Conservation (phyloP, 148 eudicot species). For the Fallopia convolvulus region DNA sequence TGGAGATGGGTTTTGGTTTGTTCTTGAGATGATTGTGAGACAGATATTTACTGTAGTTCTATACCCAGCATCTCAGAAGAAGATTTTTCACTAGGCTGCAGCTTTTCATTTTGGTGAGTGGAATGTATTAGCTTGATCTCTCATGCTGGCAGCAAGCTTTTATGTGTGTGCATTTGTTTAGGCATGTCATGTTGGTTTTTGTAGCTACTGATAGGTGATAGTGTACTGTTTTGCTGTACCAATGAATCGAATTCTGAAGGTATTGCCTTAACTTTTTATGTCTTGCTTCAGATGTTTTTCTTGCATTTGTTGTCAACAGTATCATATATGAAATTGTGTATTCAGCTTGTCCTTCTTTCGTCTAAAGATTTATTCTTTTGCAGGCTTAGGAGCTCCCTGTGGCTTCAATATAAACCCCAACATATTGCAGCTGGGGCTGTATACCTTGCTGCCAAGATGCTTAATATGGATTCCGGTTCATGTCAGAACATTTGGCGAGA, state of each 20-base stretch:
- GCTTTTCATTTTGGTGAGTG: conserved; percentile 72
- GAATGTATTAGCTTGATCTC: conserved; percentile 43
- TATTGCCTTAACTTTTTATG: conserved; percentile 16
- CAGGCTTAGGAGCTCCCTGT: conserved; percentile 86
- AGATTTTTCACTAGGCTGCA: conserved; percentile 68
- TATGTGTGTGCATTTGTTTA: conserved; percentile 10
- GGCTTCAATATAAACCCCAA: conserved; percentile 96
- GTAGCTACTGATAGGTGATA: conserved; percentile 19
- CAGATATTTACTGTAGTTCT: conserved; percentile 46
- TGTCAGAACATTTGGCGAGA: conserved; percentile 63
- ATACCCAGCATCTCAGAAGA: conserved; percentile 59
- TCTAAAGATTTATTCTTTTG: conserved; percentile 20
- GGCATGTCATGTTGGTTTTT: conserved; percentile 11
- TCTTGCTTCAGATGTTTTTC: conserved; percentile 24
- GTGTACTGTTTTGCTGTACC: conserved; percentile 23
- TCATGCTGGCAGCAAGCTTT: conserved; percentile 11
- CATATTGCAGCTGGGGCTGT: conserved; percentile 98
- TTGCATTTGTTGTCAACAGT: background rate
- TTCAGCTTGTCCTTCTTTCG: background rate
- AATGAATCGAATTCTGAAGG: conserved; percentile 23
- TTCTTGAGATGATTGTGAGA: conserved; percentile 38
- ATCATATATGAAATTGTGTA: background rate
- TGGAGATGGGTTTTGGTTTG: conserved; percentile 43
- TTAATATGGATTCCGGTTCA: conserved; percentile 65
- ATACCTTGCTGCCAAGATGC: conserved; percentile 74